Percentiles rank a stretch among this genome's conserved stretches.
Conservation (phyloP, 176 grass and related monocot species). For the Carex cristatella region DNA sequence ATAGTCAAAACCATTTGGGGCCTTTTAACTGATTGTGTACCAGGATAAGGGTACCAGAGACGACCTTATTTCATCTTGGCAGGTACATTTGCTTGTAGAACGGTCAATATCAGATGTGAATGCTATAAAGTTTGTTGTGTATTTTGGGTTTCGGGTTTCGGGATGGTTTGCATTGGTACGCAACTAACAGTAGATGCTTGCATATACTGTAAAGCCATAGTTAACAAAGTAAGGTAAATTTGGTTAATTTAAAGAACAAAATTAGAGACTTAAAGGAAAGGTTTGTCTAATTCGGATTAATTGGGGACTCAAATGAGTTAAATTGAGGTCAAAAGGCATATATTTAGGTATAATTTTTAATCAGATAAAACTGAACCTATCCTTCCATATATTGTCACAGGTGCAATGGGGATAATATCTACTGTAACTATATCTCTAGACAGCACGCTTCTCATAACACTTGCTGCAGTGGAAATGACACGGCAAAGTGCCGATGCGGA, state of each 20-base stretch:
- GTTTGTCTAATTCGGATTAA: background rate
- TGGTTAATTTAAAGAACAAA: background rate
- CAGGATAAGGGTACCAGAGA: conserved; percentile 63
- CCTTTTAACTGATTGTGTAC: conserved; percentile 68
- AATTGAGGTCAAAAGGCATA: background rate
- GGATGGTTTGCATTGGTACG: background rate
- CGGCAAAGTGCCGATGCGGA: conserved; percentile 26
- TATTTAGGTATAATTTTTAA: background rate
- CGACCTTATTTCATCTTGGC: conserved; percentile 68
- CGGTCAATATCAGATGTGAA: background rate
- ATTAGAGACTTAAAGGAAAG: background rate
- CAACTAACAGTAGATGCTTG: too few relatives aligned
- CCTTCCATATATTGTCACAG: too few relatives aligned
- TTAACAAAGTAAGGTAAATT: background rate
- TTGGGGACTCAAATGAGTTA: background rate
- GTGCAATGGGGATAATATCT: too few relatives aligned
- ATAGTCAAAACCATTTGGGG: conserved; percentile 84
- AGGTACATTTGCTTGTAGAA: conserved; percentile 28
- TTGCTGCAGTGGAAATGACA: too few relatives aligned
- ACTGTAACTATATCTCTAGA: too few relatives aligned
- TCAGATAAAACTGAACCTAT: too few relatives aligned
- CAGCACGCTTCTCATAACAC: too few relatives aligned
- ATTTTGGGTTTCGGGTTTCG: background rate
- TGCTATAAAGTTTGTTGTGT: background rate
- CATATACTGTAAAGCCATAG: too few relatives aligned